Base-by-base conservation (phyloP, 2,329 filamentous ascomycete genomes). In the Fusarium neocosmosporiellum region DNA sequence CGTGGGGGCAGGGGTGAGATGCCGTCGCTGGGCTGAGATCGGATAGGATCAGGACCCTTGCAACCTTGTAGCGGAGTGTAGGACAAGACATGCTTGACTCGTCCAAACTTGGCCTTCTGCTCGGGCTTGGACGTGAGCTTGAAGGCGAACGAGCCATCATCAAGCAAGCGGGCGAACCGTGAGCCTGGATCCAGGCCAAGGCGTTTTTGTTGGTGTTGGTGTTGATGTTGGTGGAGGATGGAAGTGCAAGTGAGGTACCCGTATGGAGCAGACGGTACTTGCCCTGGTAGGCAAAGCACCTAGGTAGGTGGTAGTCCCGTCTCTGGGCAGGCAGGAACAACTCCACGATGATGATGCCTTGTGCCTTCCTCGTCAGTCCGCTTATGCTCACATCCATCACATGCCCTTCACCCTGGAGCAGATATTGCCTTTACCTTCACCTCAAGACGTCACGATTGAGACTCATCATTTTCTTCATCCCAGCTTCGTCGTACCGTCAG, bases 391-490 rank as follows among this genome's bases (percentile, higher is more conserved):
- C 33, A 37, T 57, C 27, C 69, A 69, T 72, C 69, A 72, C 46
- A 66, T 60, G 39, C 39, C 41, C 53, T 31, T 50, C 46, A 50
- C 34, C 39, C 59, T 50, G 29, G 59, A 31, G 31, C 43, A n/a
- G 39, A 29, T 6, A 29, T 39, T 62, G 39, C 55, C 37, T 29
- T 62, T 24, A 58, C 37, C 62, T 60, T 67, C 46, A 63, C 55
- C 59, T 58, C 27, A 54, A 65, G 66, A 74, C 69, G 71, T 74
- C 71, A 74, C 63, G 34, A 59, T 74, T 62, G 20, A 64, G 71
- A 69, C 62, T 67, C 58, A 58, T 69, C 68, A 66, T 57, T 64
- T 70, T 60, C 18, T 11, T 43, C 36, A 54, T 37, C 60, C 68
- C 65, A 69, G 65, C 48, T 63, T 39, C 36, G 34, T 57, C 43